Percentiles rank a stretch among this genome's conserved stretches.
These are phyloP conservation scores for Beauveria sp. DNA, from an alignment of 2,329 filamentous ascomycete genomes.

Conservation along the genomic window DNA sequence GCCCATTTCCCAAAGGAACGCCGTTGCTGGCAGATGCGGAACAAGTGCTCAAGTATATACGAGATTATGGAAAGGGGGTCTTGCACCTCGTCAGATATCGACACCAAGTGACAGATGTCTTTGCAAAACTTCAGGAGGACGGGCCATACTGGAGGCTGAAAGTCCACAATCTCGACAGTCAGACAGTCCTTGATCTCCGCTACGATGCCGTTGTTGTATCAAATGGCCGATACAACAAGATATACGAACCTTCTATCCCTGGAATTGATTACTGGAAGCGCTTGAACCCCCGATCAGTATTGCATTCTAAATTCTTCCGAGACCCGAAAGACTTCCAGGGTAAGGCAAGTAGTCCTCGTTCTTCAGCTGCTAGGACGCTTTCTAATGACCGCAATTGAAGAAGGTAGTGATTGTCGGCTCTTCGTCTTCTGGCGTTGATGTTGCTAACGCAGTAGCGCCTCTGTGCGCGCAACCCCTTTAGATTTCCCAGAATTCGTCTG, in stretches of 20 bases:
- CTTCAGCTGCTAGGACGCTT: too few relatives aligned
- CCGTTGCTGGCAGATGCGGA: not conserved
- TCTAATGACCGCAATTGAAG: not conserved
- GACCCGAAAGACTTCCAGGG: not conserved
- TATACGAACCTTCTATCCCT: slow-evolving; percentile 1
- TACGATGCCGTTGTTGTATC: not conserved
- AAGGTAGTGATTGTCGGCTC: not conserved
- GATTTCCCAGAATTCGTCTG: not conserved
- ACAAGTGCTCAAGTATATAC: not conserved
- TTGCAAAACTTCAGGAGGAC: not conserved
- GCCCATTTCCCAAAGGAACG: not conserved
- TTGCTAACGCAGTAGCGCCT: not conserved
- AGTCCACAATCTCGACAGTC: not conserved
- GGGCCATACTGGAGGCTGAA: not conserved
- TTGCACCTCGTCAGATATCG: not conserved
- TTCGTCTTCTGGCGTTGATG: not conserved
- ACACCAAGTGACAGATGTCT: slow-evolving; percentile 2
- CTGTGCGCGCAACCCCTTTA: not conserved
- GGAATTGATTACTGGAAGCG: not conserved
- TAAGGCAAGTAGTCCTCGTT: not conserved
- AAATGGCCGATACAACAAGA: not conserved
- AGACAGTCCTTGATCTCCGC: not conserved
- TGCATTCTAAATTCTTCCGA: slow-evolving; percentile 3
- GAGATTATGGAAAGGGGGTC: not conserved
- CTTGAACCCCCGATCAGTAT: not conserved